Evolutionary conservation across 345 rosid species (phyloP), one percentile per base, ranked within the genome.

Genomic region (Xanthoceras sorbifolium): DNA sequence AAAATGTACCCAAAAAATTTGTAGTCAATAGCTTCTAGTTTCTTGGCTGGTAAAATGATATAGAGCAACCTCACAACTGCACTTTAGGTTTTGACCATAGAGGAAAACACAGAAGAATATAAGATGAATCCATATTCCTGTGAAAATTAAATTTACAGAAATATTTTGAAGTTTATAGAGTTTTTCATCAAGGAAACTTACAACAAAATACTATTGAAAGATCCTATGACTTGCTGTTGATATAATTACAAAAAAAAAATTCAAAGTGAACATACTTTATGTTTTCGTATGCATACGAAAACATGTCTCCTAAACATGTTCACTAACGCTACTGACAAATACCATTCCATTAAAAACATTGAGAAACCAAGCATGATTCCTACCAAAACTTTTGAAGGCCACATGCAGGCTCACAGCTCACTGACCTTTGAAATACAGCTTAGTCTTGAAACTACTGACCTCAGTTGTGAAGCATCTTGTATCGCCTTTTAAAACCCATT

Each of bases 351-450:
- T n/a, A 10, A 18, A 14, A 46, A 29, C 18, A 14, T 31, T 5
- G 0, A 14, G 48, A 46, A 11, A 10, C 4, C n/a, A 50, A 60
- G n/a, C 26, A n/a, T 1, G 20, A 32, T 38, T 60, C 1, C 71
- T 32, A 32, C 48, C 77, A 64, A 64, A 64, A 74, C n/a, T 64
- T 64, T 74, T 34, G 5, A 28, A 64, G 71, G 71, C 44, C 5
- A 25, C n/a, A 64, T 31, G 15, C 50, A 74, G 63, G 69, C 46
- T 73, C n/a, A n/a, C n/a, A n/a, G n/a, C n/a, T n/a, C 29, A 9
- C 67, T 26, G n/a, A 25, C n/a, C 20, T 73, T 42, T 28, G 11
- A 73, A 25, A 73, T 61, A 62, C 76, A 62, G 38, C 60, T 18
- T 42, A 42, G 42, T 20, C 76, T 20, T 20, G n/a, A 23, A 44